Conservation (phyloP, 1,284 basidiomycete genomes). For the Cryptococcus jaspeensis region DNA sequence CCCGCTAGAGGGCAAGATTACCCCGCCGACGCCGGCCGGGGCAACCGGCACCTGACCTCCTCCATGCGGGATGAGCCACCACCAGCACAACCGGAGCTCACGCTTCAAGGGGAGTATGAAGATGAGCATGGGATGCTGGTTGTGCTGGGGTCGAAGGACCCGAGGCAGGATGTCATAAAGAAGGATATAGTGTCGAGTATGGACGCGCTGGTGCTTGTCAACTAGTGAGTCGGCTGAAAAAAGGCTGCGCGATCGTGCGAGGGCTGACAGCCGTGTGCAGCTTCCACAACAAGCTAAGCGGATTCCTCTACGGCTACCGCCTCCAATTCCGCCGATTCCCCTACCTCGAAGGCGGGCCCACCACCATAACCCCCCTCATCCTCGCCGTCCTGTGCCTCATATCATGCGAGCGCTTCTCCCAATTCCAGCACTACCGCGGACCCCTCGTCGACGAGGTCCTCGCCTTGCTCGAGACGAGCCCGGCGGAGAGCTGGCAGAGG, state of each 20-base stretch:
- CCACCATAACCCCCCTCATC: conserved; percentile 44
- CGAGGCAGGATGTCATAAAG: conserved; percentile 40
- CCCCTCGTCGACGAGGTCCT: conserved; percentile 31
- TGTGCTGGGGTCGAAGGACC: conserved; percentile 36
- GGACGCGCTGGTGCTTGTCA: conserved; percentile 34
- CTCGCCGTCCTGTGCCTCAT: conserved; percentile 43
- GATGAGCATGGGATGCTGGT: conserved; percentile 6
- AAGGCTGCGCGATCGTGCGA: no score
- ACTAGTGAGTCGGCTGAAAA: conserved; percentile 40
- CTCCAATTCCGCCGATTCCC: conserved; percentile 42
- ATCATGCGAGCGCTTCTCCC: conserved; percentile 34
- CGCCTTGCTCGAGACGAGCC: conserved; percentile 32
- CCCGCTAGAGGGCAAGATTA: no score
- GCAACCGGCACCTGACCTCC: conserved; percentile 4
- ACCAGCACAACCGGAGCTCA: not conserved
- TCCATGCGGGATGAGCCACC: conserved; percentile 6
- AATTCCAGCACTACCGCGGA: conserved; percentile 21
- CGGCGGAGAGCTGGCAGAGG: conserved; percentile 34
- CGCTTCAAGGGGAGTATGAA: not conserved
- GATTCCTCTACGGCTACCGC: conserved; percentile 41
- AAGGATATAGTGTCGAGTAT: conserved; percentile 25
- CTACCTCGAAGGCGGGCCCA: conserved; percentile 39
- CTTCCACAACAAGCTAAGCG: conserved; percentile 37
- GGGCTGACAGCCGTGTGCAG: conserved; percentile 14
- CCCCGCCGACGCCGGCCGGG: not conserved